Base-by-base conservation (phyloP, 164 flowering plant species). In the Echeveria elegans region DNA sequence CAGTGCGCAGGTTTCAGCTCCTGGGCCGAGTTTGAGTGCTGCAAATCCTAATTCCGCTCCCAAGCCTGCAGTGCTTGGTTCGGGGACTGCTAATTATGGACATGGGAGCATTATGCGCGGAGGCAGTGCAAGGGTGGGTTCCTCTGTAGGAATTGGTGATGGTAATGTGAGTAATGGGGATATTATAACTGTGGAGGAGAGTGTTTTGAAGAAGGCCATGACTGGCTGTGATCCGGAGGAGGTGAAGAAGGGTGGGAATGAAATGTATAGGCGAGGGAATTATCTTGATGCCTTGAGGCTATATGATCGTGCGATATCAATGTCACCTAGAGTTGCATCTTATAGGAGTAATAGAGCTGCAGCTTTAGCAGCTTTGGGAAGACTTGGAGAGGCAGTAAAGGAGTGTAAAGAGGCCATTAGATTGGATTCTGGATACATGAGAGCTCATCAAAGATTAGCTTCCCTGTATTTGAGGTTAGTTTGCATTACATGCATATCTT, bases 371-470 rank as follows among this genome's bases (percentile, higher is more conserved):
- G 79, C 70, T 10, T 28, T 82, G 45, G 83, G 85, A 50, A 68
- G 75, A 73, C 32, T 82, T 69, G 70, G 68, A 0, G 85, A 81
- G 76, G 85, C 85, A 1, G 82, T 76, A 21, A 64, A 37, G 68
- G 85, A 81, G 59, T 77, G 80, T 43, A 76, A 74, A 62, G 83
- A 80, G 72, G 85, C 85, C 23, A 74, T 82, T 43, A 77, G 78
- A 70, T 73, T 82, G 74, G 81, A 82, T 37, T 73, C 81, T 59
- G 70, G 66, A 1, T 76, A 77, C 69, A 36, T 30, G 16, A 70
- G 83, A 66, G 85, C 85, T 65, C 82, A 79, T 64, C 80, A 77
- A 70, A 34, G 19, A 45, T n/a, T 70, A 69, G 47, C 66, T 73
- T 24, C 73, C 70, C 48, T 65, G 65, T 2, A 73, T 72, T 19